Conservation (phyloP, 163 green algal species). For the Scenedesmus sp. region DNA sequence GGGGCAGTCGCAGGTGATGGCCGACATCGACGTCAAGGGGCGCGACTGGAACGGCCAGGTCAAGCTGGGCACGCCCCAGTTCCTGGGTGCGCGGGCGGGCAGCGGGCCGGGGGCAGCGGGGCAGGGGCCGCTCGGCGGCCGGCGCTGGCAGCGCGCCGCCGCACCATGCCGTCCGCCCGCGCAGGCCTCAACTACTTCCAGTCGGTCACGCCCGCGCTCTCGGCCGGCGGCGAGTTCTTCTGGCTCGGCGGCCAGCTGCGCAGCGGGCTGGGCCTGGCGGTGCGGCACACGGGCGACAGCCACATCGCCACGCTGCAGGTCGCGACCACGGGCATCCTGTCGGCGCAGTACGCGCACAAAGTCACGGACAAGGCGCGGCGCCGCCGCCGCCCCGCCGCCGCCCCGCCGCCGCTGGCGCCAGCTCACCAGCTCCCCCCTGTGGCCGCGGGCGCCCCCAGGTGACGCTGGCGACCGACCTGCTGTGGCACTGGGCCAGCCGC, state of each 20-base stretch:
- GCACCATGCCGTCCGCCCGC: not conserved
- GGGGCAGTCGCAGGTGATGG: slow-evolving; percentile 85
- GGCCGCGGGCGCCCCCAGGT: slow-evolving; percentile 69
- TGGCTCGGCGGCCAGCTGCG: slow-evolving; percentile 89
- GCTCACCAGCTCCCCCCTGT: no score
- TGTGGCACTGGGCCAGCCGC: slow-evolving; percentile 90
- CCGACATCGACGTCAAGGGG: slow-evolving; percentile 90
- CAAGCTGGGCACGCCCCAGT: slow-evolving; percentile 91
- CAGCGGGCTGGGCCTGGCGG: slow-evolving; percentile 88
- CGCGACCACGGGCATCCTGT: slow-evolving; percentile 94
- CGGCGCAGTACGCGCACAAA: slow-evolving; percentile 90
- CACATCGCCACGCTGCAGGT: slow-evolving; percentile 66
- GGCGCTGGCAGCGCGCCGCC: slow-evolving; percentile 14
- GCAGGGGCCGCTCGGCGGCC: slow-evolving; percentile 48
- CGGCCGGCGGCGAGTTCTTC: slow-evolving; percentile 92
- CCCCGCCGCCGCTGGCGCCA: no score
- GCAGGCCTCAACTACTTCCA: slow-evolving; percentile 93
- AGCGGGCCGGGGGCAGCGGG: not conserved
- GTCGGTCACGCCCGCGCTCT: slow-evolving; percentile 88
- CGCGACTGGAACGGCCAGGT: slow-evolving; percentile 95
- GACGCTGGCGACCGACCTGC: slow-evolving; percentile 91
- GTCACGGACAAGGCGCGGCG: slow-evolving; percentile 89
- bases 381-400: no score
- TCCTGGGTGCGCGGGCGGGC: slow-evolving; percentile 74
- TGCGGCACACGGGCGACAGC: slow-evolving; percentile 71